Evolutionary conservation across 352 stramenopile genomes (phyloP).

Genomic region (Achlya hypogyna): DNA sequence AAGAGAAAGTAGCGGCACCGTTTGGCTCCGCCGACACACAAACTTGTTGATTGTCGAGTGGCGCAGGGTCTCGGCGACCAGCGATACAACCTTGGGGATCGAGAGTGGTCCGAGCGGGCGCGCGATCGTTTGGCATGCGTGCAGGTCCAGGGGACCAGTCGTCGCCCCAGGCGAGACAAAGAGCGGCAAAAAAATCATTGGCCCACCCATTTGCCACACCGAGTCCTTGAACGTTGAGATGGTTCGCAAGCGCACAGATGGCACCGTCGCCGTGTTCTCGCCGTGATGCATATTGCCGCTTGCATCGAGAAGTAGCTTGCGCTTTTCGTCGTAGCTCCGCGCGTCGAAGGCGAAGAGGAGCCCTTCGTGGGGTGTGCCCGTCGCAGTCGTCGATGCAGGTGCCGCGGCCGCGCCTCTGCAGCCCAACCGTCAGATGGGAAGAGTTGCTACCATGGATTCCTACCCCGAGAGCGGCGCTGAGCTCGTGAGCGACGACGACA

Average conservation of each 20-base stretch:
- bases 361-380: slow-evolving; percentile 31
- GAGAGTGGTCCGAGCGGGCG: slow-evolving; percentile 55
- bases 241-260: slow-evolving; percentile 41
- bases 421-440: background rate
- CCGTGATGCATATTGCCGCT: slow-evolving; percentile 62
- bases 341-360: slow-evolving; percentile 58
- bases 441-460: slow-evolving; percentile 9
- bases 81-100: slow-evolving; percentile 62
- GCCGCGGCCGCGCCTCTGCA: background rate
- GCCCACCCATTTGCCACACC: slow-evolving; percentile 51
- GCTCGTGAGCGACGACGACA: slow-evolving; percentile 45
- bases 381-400: background rate
- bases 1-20: slow-evolving; percentile 56
- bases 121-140: slow-evolving; percentile 33
- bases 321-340: slow-evolving; percentile 38
- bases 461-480: slow-evolving; percentile 23
- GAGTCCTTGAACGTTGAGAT: slow-evolving; percentile 65
- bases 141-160: background rate
- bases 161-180: slow-evolving; percentile 32
- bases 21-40: slow-evolving; percentile 57
- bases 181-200: slow-evolving; percentile 52
- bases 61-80: slow-evolving; percentile 79
- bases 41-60: slow-evolving; percentile 78
- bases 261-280: slow-evolving; percentile 27
- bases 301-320: slow-evolving; percentile 44